Percentiles rank a stretch among this genome's conserved stretches.
phyloP scores from a whole-genome alignment of 495 filamentous ascomycete species.

The Cryomyces antarcticus region DNA sequence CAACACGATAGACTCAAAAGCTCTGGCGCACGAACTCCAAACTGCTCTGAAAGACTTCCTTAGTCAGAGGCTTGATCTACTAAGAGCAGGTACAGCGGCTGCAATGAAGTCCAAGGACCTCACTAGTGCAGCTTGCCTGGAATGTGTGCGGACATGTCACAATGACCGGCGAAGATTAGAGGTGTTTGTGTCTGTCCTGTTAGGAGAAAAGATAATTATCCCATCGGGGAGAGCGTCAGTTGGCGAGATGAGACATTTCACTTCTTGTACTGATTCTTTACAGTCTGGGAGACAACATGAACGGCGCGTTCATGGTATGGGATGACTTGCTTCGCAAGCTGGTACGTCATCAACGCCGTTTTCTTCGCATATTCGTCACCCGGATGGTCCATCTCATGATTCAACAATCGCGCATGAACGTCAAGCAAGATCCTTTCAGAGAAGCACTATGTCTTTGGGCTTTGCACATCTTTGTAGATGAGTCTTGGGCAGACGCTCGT shows the following conservation, averaged over 20 bases:
- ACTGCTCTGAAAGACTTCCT: no score
- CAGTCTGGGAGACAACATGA: constrained; percentile 8
- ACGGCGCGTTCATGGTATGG: constrained; percentile 18
- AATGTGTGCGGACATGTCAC: neutral
- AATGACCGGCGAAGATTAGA: neutral
- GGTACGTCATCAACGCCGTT: neutral
- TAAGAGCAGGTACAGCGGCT: no score
- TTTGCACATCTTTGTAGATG: constrained; percentile 5
- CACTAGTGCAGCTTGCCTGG: no score
- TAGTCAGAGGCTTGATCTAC: no score
- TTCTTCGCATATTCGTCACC: constrained; percentile 1
- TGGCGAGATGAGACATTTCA: neutral
- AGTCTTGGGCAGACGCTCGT: neutral
- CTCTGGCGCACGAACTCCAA: neutral
- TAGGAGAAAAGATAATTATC: constrained; percentile 9
- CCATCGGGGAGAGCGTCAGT: constrained; percentile 9
- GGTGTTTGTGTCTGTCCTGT: constrained; percentile 3
- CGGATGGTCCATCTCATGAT: constrained; percentile 3
- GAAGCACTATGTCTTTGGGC: constrained; percentile 15
- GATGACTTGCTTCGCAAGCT: constrained; percentile 9
- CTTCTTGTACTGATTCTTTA: neutral
- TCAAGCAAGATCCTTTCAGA: constrained; percentile 1
- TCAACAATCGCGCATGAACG: neutral
- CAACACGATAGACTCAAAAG: neutral
- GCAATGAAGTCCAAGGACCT: no score